phyloP scores from a whole-genome alignment of 2,329 filamentous ascomycete genomes.

The Sporothrix variecibatus region DNA sequence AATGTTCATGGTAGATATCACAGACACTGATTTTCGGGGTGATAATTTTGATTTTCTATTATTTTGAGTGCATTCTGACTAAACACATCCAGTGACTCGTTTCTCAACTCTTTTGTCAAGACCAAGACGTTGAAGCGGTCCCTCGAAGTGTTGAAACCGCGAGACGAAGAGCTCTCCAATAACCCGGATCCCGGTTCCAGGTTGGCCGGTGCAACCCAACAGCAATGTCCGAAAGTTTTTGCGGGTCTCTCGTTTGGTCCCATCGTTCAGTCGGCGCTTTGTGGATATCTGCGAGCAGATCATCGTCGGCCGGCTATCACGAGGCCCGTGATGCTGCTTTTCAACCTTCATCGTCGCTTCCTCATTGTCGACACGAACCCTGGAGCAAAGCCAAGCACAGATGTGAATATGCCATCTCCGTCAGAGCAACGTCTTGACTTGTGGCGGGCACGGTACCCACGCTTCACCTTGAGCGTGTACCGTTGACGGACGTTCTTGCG shows the following conservation, averaged over 20 bases:
- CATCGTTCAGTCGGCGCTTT: constrained; percentile 79
- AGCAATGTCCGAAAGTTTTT: constrained; percentile 50
- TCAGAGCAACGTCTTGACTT: constrained; percentile 52
- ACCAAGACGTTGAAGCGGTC: constrained; percentile 82
- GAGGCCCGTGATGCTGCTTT: constrained; percentile 64
- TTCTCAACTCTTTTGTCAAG: constrained; percentile 74
- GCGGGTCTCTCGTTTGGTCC: constrained; percentile 81
- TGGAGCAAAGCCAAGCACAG: constrained; percentile 32
- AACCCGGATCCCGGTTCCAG: too few species aligned
- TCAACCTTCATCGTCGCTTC: constrained; percentile 66
- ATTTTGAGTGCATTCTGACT: not conserved
- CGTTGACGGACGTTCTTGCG: constrained; percentile 63
- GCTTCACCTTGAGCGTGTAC: constrained; percentile 61
- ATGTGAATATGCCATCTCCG: constrained; percentile 28
- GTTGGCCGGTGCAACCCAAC: constrained; percentile 19
- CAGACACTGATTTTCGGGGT: not conserved
- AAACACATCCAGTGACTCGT: constrained; percentile 59
- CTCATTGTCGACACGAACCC: constrained; percentile 52
- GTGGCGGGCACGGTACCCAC: constrained; percentile 64
- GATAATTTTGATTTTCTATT: not conserved
- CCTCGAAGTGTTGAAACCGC: constrained; percentile 53
- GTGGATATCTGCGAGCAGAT: constrained; percentile 74
- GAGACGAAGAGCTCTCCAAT: constrained; percentile 41
- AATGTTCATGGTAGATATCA: not conserved
- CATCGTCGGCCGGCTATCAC: constrained; percentile 63